Evolutionary conservation across 2,329 filamentous ascomycete species (phyloP), one percentile per base, ranked within the genome.

Genomic region (Paecilomyces niveus): DNA sequence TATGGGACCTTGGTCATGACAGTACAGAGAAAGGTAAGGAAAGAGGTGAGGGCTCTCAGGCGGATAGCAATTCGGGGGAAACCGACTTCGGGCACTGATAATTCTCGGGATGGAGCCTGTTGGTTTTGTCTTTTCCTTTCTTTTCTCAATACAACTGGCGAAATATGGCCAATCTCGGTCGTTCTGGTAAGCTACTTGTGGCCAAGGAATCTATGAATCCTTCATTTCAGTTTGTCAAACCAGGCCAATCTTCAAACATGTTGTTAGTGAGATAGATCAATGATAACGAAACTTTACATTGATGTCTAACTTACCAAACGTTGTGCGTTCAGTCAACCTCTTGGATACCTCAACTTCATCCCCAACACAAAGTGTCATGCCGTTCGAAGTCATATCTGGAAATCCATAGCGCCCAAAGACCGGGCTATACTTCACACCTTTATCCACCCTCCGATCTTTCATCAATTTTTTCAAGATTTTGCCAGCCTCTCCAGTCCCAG

Each of bases 361-460:
- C 1, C 85, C 85, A 35, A 87, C 78, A 1, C 70, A 71, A 54
- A 88, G 72, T 53, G 67, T 64, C n/a, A 71, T 66, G 15, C 70
- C 71, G 32, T 68, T 67, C 10, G 69, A 72, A 21, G 64, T 67
- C 18, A 64, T 65, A 24, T 71, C 72, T 50, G 88, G 71, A 68
- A 90, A 90, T 0, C 81, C 86, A 73, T 91, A 91, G 52, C 88
- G 79, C 9, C 89, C 89, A 78, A 92, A 92, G 8, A 89, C 79
- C 11, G 89, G 88, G 59, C 81, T 83, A 70, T 84, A 90, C 68
- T 84, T 88, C 33, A 77, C 77, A 0, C 89, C 89, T n/a, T 70
- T 62, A 67, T 92, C 89, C 6, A 92, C 87, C 58, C 88, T 80
- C 21, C 89, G 80, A 71, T 91, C 86, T 55, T 79, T 81, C 81